Evolutionary conservation across 352 stramenopile genomes (phyloP), one percentile per base, ranked within the genome.

Genomic region (Lagenidium sp.): DNA sequence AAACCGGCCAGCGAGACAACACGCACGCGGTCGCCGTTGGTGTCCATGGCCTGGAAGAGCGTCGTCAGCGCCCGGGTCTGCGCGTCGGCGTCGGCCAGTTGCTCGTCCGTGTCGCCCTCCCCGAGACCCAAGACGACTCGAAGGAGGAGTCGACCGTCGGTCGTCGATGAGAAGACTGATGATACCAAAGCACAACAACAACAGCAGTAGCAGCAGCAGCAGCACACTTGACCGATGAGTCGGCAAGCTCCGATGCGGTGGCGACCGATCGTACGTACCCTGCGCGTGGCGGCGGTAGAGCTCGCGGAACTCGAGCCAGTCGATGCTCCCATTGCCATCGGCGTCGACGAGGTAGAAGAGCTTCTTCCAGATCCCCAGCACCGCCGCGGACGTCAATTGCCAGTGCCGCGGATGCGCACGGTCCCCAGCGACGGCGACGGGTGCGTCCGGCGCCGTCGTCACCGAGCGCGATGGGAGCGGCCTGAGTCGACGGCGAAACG

Each of bases 271-370:
- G 22, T 43, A 6, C 32, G 13, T 24, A 82, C 73, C 65, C 4
- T 75, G 44, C 2, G 57, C 28, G 34, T 80, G 55, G 12, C 54
- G 19, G 4, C 61, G 4, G 35, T 83, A 77, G 5, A 79, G 32
- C 1, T 57, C 38, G 0, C 56, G 72, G 49, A 90, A 83, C 58
- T 90, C 77, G 6, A 49, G 45, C 13, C 65, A 36, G 23, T 82
- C 72, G 32, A 90, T 75, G 0, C 50, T 51, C 0, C 70, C 72
- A 29, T 85, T 81, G 6, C 55, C 44, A 22, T 87, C 62, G 4
- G 36, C 36, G 23, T 90, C 77, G 8, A 90, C 36, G 5, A 63
- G 30, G 30, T 87, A 83, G 31, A 87, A 90, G 1, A 90, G 45
- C 44, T 81, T 79, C 41, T 85, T 85, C 73, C 73, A 85, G 15